These are phyloP conservation scores for Pecoramyces ruminantium DNA, from an alignment of 192 early-diverging fungal species.

Conservation along the genomic window DNA sequence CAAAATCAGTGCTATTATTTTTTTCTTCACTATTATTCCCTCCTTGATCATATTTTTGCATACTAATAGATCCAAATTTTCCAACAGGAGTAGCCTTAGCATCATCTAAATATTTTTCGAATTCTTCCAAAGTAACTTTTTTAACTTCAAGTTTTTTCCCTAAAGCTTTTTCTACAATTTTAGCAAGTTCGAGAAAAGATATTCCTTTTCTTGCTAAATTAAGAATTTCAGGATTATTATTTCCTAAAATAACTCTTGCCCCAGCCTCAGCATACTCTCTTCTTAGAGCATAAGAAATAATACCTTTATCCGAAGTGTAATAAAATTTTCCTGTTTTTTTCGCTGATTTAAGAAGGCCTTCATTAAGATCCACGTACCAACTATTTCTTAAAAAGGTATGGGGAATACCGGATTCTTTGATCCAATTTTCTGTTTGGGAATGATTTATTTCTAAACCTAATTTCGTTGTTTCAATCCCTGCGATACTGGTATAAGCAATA, in stretches of 20 bases:
- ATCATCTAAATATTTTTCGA: too few relatives aligned
- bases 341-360: not conserved
- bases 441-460: not conserved
- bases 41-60: too few relatives aligned
- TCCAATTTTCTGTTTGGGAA: not conserved
- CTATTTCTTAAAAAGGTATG: not conserved
- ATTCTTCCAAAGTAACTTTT: too few relatives aligned
- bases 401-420: not conserved
- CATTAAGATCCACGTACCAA: not conserved
- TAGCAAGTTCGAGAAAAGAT: too few relatives aligned
- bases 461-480: not conserved
- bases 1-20: too few relatives aligned
- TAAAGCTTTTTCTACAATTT: too few relatives aligned
- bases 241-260: not conserved
- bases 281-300: not conserved
- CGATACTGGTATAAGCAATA: not conserved
- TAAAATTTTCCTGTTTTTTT: not conserved
- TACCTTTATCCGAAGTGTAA: not conserved
- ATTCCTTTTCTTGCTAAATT: not conserved
- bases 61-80: too few relatives aligned
- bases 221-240: not conserved
- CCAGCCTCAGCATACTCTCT: not conserved
- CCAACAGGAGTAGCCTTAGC: too few relatives aligned
- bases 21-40: too few relatives aligned
- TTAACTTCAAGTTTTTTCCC: too few relatives aligned